These are phyloP conservation scores for Yamadazyma ubonensis DNA, from an alignment of 805 yeast genomes.

Conservation along the genomic window DNA sequence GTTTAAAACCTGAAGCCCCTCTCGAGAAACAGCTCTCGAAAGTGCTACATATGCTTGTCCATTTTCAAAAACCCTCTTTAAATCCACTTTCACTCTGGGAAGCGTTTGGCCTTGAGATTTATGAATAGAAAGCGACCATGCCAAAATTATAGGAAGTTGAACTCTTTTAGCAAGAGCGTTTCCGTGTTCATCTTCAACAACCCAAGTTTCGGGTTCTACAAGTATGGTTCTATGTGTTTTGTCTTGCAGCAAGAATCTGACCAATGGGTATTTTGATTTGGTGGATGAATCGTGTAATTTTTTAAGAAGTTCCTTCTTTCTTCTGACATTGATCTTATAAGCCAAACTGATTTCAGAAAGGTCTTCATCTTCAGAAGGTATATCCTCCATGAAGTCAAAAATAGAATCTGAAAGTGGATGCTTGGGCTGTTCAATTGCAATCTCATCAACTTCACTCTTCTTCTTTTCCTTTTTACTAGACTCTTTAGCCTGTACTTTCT, in stretches of 20 bases:
- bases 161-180: conserved; percentile 65
- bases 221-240: conserved; percentile 70
- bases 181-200: conserved; percentile 70
- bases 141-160: conserved; percentile 86
- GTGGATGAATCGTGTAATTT: conserved; percentile 46
- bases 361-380: conserved; percentile 8
- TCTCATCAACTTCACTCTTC: conserved; percentile 19
- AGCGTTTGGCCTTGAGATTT: conserved; percentile 94
- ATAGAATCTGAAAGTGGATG: conserved; percentile 40
- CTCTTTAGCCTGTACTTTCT: conserved; percentile 11
- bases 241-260: conserved; percentile 69
- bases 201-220: conserved; percentile 82
- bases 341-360: conserved; percentile 9
- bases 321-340: conserved; percentile 33
- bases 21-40: conserved; percentile 81
- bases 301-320: conserved; percentile 48
- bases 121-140: conserved; percentile 96
- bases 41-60: conserved; percentile 97
- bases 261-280: conserved; percentile 64
- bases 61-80: conserved; percentile 72
- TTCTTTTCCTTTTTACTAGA: conserved; percentile 16
- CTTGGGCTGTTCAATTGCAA: conserved; percentile 9
- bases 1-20: conserved; percentile 78
- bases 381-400: conserved; percentile 45
- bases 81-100: conserved; percentile 82